These are phyloP conservation scores for Lachancea dasiensis DNA, from an alignment of 805 yeast species.

Conservation along the genomic window DNA sequence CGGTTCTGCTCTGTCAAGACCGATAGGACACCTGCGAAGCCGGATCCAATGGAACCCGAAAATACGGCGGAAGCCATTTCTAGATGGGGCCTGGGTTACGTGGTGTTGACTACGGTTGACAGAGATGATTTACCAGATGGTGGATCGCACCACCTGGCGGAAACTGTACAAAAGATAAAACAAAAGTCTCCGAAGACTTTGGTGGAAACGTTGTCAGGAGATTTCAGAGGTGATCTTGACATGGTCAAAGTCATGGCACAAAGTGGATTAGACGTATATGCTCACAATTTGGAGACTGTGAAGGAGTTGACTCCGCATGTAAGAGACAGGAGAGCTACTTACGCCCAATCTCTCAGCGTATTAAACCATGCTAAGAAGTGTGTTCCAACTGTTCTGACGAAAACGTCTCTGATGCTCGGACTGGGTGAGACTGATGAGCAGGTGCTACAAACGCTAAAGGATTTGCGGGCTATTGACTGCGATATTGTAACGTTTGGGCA, in stretches of 20 bases:
- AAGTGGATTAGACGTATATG: conserved; percentile 91
- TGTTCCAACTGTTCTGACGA: conserved; percentile 73
- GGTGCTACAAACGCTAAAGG: conserved; percentile 64
- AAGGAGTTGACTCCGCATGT: conserved; percentile 92
- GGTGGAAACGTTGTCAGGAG: conserved; percentile 93
- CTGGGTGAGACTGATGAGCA: conserved; percentile 95
- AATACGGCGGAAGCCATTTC: conserved; percentile 96
- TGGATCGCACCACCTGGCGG: conserved; percentile 85
- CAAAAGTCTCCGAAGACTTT: conserved; percentile 82
- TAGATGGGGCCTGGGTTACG: conserved; percentile 98
- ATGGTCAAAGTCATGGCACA: conserved; percentile 74
- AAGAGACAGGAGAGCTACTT: conserved; percentile 95
- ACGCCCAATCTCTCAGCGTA: conserved; percentile 78
- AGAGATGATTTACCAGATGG: conserved; percentile 93
- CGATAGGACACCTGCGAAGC: conserved; percentile 73
- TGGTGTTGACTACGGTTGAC: conserved; percentile 94
- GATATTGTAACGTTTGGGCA: conserved; percentile 98
- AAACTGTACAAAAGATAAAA: conserved; percentile 80
- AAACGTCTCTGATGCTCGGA: conserved; percentile 94
- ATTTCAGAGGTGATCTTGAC: conserved; percentile 83
- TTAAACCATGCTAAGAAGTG: conserved; percentile 73
- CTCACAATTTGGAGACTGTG: conserved; percentile 95
- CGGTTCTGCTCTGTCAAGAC: conserved; percentile 97
- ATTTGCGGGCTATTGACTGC: conserved; percentile 68
- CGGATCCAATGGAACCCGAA: conserved; percentile 96